Conservation (phyloP, 164 flowering plant genomes). For the Brasenia schreberi region DNA sequence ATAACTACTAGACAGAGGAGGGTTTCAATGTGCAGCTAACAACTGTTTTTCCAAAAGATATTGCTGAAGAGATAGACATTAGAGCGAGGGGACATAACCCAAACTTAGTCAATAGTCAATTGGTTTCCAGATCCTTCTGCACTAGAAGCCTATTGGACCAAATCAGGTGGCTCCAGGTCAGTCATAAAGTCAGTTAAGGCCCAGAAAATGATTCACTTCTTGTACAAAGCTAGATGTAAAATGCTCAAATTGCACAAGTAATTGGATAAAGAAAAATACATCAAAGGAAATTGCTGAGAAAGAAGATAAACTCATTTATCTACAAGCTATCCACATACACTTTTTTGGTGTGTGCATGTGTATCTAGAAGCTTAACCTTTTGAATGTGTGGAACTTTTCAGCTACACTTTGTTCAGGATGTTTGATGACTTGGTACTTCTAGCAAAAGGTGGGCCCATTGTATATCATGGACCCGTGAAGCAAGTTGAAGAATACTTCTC, state of each 20-base stretch:
- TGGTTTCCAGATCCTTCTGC: background rate
- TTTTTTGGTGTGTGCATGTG: no score
- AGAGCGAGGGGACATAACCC: no score
- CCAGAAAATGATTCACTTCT: background rate
- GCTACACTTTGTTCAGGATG: conserved; percentile 88
- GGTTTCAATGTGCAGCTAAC: no score
- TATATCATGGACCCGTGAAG: conserved; percentile 82
- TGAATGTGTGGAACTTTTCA: no score
- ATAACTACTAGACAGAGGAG: no score
- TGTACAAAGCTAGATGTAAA: background rate
- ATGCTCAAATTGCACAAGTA: background rate
- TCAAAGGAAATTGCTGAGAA: background rate
- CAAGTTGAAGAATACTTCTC: conserved; percentile 90
- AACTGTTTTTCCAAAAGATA: no score
- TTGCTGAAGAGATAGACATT: no score
- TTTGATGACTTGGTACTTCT: conserved; percentile 94
- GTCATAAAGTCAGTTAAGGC: background rate
- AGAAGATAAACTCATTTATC: background rate
- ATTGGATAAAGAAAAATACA: background rate
- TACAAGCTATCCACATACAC: no score
- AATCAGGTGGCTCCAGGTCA: background rate
- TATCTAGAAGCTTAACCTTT: no score
- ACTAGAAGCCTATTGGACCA: no score
- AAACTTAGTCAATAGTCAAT: no score
- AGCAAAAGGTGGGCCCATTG: conserved; percentile 91